Base-by-base conservation (phyloP, 1,284 basidiomycete genomes). In the Cutaneotrichosporon dermatis region DNA sequence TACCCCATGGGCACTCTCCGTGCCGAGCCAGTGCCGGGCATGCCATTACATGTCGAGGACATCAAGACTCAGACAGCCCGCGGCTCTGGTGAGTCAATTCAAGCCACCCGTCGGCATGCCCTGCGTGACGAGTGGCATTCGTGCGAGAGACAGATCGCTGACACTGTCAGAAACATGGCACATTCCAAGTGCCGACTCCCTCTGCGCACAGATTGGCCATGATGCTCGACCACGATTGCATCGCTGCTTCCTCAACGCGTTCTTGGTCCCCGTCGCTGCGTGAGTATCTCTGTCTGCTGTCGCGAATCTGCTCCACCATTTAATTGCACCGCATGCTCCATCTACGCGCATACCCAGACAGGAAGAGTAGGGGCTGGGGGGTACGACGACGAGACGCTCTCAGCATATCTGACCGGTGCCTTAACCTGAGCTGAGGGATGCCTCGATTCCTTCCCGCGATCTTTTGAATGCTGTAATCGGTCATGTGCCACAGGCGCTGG, bases 191-290 rank as follows among this genome's bases (percentile, higher is more conserved):
- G 51, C 51, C 41, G 51, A 53, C 9, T 43, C 40, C 6, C 41
- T 53, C 39, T 53, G 51, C 34, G 51, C 51, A 15, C 51, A 53
- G 13, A 53, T 53, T 41, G 51, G 51, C 6, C 51, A 53, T 12
- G 40, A 53, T 15, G 50, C 50, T 3, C 39, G 16, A 4, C 50
- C 50, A 4, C 37, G 16, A 10, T 39, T 51, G 16, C 50, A 51
- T 36, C 50, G 50, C 16, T 51, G 50, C 50, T 41, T 51, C 37
- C 37, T 40, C 50, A 51, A 51, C 50, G 50, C 50, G 4, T 51
- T 51, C 50, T 25, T 51, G 50, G 50, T 51, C 6, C 50, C 50
- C 15, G 50, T 51, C 25, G 50, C 39, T 16, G 15, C 15, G 50
- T 51, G 50, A 51, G 50, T 51, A 15, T 51, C 25, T 40, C 44